These are phyloP conservation scores for Buxus sempervirens DNA, from an alignment of 164 flowering plant species.

Conservation along the genomic window DNA sequence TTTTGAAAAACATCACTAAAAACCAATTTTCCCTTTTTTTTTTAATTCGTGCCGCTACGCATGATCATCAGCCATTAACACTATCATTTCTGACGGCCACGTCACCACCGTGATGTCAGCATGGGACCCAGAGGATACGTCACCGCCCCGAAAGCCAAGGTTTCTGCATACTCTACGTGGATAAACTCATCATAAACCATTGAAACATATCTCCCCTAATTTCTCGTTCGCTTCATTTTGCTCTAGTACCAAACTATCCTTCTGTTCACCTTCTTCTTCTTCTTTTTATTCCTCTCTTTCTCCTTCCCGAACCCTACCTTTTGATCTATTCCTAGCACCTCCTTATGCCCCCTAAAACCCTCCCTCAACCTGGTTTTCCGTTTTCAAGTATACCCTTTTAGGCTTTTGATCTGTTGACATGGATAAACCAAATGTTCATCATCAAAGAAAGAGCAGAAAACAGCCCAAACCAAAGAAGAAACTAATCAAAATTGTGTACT, in stretches of 20 bases:
- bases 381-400: not conserved
- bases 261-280: not conserved
- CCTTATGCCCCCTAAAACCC: not conserved
- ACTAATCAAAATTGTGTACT: slow-evolving; percentile 68
- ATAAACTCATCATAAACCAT: not conserved
- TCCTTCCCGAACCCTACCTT: not conserved
- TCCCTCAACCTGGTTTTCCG: not conserved
- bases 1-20: no score
- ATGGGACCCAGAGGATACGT: no score
- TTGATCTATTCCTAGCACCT: not conserved
- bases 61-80: no score
- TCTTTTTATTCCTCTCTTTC: not conserved
- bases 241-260: not conserved
- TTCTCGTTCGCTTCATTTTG: not conserved
- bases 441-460: slow-evolving; percentile 4
- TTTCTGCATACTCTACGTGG: slow-evolving; percentile 2
- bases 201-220: not conserved
- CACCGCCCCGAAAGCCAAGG: no score
- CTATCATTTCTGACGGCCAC: no score
- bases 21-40: no score
- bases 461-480: slow-evolving; percentile 18
- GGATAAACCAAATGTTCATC: slow-evolving; percentile 13
- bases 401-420: slow-evolving; percentile 1
- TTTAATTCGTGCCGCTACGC: no score
- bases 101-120: no score